phyloP scores from a whole-genome alignment of 192 early-diverging fungal genomes.

The Allomyces macrogynus region DNA sequence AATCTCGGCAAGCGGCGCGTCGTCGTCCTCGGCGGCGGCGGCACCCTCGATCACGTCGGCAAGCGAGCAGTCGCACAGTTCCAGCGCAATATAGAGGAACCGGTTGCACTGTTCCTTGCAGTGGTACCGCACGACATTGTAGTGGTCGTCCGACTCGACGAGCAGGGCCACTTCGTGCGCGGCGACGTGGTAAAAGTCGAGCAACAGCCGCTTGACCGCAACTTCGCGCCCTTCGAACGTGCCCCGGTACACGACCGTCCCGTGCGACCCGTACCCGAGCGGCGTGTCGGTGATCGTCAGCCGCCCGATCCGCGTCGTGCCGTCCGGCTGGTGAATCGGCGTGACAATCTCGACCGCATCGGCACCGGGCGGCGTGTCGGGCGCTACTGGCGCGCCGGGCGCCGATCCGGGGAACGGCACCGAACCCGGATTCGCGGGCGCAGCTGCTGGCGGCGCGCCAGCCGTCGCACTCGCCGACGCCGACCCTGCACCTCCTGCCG shows the following conservation, averaged over 20 bases:
- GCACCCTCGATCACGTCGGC: constrained; percentile 60
- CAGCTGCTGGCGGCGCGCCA: too few species aligned
- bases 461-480: too few species aligned
- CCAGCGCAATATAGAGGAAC: constrained; percentile 94
- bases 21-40: constrained; percentile 16
- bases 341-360: constrained; percentile 1
- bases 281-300: constrained; percentile 39
- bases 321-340: constrained; percentile 3
- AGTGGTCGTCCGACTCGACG: constrained; percentile 83
- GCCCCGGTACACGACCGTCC: constrained; percentile 91
- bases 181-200: constrained; percentile 93
- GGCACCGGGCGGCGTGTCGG: constrained; percentile 3
- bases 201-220: constrained; percentile 77
- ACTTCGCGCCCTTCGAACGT: constrained; percentile 75
- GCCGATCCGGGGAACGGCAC: constrained; percentile 19
- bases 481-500: too few species aligned
- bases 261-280: constrained; percentile 82
- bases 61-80: constrained; percentile 75
- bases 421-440: too few species aligned
- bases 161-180: constrained; percentile 80
- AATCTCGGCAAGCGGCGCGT: constrained; percentile 22
- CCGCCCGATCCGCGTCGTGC: constrained; percentile 20
- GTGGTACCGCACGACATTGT: constrained; percentile 91
- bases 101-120: constrained; percentile 66
- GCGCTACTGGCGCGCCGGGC: constrained; percentile 12